Percentiles rank a stretch among this genome's conserved stretches.
phyloP scores from a whole-genome alignment of 2,329 filamentous ascomycete species.

The Diaporthe sp. region DNA sequence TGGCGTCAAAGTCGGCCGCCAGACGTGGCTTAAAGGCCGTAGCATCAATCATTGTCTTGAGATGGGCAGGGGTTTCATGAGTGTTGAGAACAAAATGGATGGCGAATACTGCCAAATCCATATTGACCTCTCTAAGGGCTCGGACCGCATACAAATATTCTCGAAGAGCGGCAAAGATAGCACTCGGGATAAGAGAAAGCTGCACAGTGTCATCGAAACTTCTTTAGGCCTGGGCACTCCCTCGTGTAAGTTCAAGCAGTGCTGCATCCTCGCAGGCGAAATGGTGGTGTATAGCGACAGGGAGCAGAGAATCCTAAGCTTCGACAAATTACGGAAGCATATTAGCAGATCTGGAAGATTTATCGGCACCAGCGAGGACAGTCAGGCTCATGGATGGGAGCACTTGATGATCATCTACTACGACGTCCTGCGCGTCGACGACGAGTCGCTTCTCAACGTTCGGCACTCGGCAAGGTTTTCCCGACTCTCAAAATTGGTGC shows the following conservation, averaged over 20 bases:
- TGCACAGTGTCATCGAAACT: slow-evolving; percentile 65
- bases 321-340: slow-evolving; percentile 86
- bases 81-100: slow-evolving; percentile 85
- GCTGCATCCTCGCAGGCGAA: slow-evolving; percentile 87
- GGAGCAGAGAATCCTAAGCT: slow-evolving; percentile 74
- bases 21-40: slow-evolving; percentile 72
- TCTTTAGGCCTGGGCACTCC: slow-evolving; percentile 71
- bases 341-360: slow-evolving; percentile 78
- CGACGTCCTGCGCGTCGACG: slow-evolving; percentile 65
- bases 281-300: slow-evolving; percentile 80
- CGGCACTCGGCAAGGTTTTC: slow-evolving; percentile 70
- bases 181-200: slow-evolving; percentile 71
- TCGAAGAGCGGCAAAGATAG: slow-evolving; percentile 94
- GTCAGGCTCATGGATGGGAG: slow-evolving; percentile 64
- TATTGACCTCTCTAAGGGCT: slow-evolving; percentile 70
- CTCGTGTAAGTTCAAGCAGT: slow-evolving; percentile 67
- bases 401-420: slow-evolving; percentile 73
- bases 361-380: slow-evolving; percentile 76
- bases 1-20: slow-evolving; percentile 73
- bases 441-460: slow-evolving; percentile 59
- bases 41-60: slow-evolving; percentile 80
- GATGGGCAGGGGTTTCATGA: slow-evolving; percentile 72
- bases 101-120: slow-evolving; percentile 94
- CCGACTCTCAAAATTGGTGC: slow-evolving; percentile 66
- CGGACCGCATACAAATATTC: slow-evolving; percentile 78